Evolutionary conservation across 1,284 basidiomycete species (phyloP), one percentile per base, ranked within the genome.

Genomic region (Pseudozyma tsukubaensis): DNA sequence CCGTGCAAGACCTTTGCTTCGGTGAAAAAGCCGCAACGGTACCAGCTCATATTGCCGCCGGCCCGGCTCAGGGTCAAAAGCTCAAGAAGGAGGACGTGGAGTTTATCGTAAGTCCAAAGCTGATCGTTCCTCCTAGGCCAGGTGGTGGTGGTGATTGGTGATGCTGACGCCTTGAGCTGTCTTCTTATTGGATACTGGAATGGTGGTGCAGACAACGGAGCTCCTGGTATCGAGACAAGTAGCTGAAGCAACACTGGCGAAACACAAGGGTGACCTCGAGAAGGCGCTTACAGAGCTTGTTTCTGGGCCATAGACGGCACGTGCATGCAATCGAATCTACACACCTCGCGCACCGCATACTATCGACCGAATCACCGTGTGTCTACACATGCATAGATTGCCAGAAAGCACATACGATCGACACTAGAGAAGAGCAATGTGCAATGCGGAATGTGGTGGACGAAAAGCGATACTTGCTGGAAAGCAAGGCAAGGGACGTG

Each of bases 81-180:
- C 60, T 82, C 13, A 81, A 79, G 54, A 67, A 72, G 55, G 73
- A 77, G 18, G 79, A 82, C 44, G 70, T 82, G 32, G 57, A 71
- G 4, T 74, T 70, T 18, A 70, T 82, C 48, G 80, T 82, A 59
- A 72, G 80, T 70, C 16, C 24, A 29, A 29, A 29, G 24, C 24
- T 29, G 3, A 29, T 6, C 24, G 24, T 29, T 29, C 24, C 24
- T 29, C 3, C 3, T 6, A 29, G 3, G 24, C 3, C 3, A 29
- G 6, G 24, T 29, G 24, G 6, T 29, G 24, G 24, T 29, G 24
- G 24, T 6, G 24, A 29, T 29, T 29, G 24, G 6, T 29, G 24
- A 29, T 29, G 24, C 24, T 29, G 24, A 29, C 24, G 24, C 24
- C 6, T 3, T 3, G 24, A 29, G 24, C 6, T 29, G 24, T 29